phyloP scores from a whole-genome alignment of 768 basidiomycete genomes.

The Psilocybe subaeruginosa region DNA sequence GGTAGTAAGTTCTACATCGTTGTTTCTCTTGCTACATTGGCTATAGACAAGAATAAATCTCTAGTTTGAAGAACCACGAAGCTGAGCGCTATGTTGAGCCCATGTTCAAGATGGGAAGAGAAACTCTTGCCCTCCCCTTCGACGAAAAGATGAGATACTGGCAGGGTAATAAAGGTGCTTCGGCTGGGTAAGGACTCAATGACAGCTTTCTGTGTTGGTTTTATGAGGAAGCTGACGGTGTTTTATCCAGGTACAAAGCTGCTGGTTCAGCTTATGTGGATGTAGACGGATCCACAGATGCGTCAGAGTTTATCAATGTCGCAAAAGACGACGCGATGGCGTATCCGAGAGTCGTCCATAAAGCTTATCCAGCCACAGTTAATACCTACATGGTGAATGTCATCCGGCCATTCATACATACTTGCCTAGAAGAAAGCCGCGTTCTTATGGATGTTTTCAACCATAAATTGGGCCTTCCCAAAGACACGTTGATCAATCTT shows the following conservation, averaged over 20 bases:
- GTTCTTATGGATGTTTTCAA: constrained; percentile 56
- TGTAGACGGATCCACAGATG: constrained; percentile 54
- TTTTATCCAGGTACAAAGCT: constrained; percentile 51
- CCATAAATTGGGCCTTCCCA: constrained; percentile 50
- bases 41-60: background rate
- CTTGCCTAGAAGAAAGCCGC: constrained; percentile 54
- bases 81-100: constrained; percentile 42
- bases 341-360: constrained; percentile 51
- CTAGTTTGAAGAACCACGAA: constrained; percentile 55
- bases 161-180: constrained; percentile 48
- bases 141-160: constrained; percentile 58
- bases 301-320: constrained; percentile 62
- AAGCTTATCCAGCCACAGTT: constrained; percentile 56
- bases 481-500: constrained; percentile 42
- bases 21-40: background rate
- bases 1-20: constrained; percentile 48
- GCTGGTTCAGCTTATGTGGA: constrained; percentile 61
- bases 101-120: constrained; percentile 57
- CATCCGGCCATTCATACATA: constrained; percentile 53
- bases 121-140: constrained; percentile 49
- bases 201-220: background rate
- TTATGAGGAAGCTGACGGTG: background rate
- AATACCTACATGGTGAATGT: constrained; percentile 47
- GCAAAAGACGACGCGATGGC: constrained; percentile 66
- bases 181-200: constrained; percentile 31